Evolutionary conservation across 768 basidiomycete species (phyloP).

Genomic region (Psilocybe cubensis): DNA sequence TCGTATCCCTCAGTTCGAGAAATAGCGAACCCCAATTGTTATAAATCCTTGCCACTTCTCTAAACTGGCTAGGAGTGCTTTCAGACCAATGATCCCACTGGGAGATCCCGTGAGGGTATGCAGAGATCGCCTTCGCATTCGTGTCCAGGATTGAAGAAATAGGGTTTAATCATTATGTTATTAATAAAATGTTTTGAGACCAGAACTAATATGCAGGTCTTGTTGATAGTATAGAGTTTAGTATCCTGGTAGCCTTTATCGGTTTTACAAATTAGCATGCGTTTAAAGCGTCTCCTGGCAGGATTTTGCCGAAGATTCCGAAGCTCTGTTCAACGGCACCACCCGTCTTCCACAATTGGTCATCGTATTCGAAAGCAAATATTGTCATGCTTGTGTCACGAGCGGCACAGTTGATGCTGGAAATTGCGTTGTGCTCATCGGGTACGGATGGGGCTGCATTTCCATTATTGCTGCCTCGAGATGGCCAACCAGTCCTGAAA

Average conservation of each 20-base stretch:
- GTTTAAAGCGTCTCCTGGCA: constrained; percentile 2
- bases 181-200: no score
- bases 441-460: constrained; percentile 32
- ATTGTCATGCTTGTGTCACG: constrained; percentile 35
- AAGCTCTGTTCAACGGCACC: constrained; percentile 43
- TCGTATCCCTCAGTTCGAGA: no score
- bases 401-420: constrained; percentile 40
- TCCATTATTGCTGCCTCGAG: constrained; percentile 32
- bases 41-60: no score
- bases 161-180: no score
- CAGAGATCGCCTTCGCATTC: no score
- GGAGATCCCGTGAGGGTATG: no score
- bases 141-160: no score
- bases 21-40: no score
- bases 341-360: constrained; percentile 38
- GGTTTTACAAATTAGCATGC: neutral
- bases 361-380: constrained; percentile 45
- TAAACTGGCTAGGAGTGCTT: no score
- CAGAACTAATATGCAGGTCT: no score
- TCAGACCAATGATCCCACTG: no score
- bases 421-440: constrained; percentile 37
- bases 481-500: constrained; percentile 43
- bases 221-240: neutral
- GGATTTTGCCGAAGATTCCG: constrained; percentile 39
- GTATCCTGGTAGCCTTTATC: neutral